These are phyloP conservation scores for Kwoniella dendrophila DNA, from an alignment of 768 basidiomycete species.

Conservation along the genomic window DNA sequence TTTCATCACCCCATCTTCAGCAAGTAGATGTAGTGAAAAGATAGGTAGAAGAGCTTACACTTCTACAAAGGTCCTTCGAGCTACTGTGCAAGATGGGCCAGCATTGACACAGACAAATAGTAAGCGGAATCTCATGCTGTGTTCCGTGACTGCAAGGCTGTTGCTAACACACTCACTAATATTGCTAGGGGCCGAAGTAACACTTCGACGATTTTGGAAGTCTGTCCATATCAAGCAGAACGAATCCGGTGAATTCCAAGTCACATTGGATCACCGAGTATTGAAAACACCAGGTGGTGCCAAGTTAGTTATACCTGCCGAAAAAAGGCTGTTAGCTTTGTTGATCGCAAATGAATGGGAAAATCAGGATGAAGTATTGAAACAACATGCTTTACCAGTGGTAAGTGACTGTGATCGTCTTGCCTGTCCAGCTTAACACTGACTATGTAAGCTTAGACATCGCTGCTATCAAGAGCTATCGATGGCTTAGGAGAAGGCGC, in stretches of 20 bases:
- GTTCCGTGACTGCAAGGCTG: neutral
- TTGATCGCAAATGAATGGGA: slow-evolving; percentile 97
- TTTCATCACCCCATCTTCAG: no score
- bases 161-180: neutral
- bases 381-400: slow-evolving; percentile 88
- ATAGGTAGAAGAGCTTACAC: slow-evolving; percentile 10
- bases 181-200: slow-evolving; percentile 75
- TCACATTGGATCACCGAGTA: slow-evolving; percentile 79
- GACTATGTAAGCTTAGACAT: slow-evolving; percentile 65
- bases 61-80: slow-evolving; percentile 10
- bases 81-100: slow-evolving; percentile 43
- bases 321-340: slow-evolving; percentile 73
- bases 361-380: slow-evolving; percentile 78
- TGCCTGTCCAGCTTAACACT: neutral
- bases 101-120: slow-evolving; percentile 50
- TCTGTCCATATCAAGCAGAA: slow-evolving; percentile 73
- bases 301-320: slow-evolving; percentile 68
- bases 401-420: slow-evolving; percentile 58
- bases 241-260: slow-evolving; percentile 57
- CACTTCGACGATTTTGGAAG: slow-evolving; percentile 92
- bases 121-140: slow-evolving; percentile 20
- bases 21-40: neutral
- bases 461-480: slow-evolving; percentile 82
- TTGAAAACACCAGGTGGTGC: slow-evolving; percentile 89
- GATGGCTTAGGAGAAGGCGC: slow-evolving; percentile 69